Base-by-base conservation (phyloP, 2,329 filamentous ascomycete genomes). In the Arachnomyces sp. region DNA sequence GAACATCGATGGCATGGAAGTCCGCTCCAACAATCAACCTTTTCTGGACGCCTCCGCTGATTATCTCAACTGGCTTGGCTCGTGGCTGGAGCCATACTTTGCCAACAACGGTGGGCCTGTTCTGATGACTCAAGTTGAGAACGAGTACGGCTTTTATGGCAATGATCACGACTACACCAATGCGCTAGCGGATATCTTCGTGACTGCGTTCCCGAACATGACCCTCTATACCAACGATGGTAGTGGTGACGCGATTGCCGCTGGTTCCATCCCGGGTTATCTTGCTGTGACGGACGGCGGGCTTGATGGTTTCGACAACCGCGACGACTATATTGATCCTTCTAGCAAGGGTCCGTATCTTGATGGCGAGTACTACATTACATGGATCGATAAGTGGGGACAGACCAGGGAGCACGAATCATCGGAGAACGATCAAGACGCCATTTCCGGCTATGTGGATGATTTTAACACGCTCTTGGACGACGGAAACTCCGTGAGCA, bases 181-280 rank as follows among this genome's bases (percentile, higher is more conserved):
- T 4, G 60, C 59, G 0, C 33, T 72, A 17, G 53, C 63, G 6
- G 62, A 71, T 38, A 65, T 71, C 6, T 53, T 74, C n/a, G n/a
- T 53, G 46, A 7, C 48, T 42, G 0, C 62, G 60, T 33, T 73
- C 71, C 38, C n/a, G n/a, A 63, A 69, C 4, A 54, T 67, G 3
- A 54, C 60, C 3, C 52, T 74, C 0, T 74, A 74, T 40, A 74
- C 71, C 9, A 74, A 72, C 39, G 70, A 74, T 42, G 70, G 69
- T 2, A 62, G 63, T 1, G 58, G 61, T 0, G 52, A 69, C 43
- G 66, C 64, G 29, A 57, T 74, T 1, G 50, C 59, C 3, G 66
- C 65, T 5, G 70, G 71, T 3, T 52, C 61, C 17, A 60, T 73
- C 2, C 60, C 62, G 1, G 65, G 62, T 2, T 66, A 67, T 2